phyloP scores from a whole-genome alignment of 352 stramenopile genomes.

The Nothophytophthora sp. region DNA sequence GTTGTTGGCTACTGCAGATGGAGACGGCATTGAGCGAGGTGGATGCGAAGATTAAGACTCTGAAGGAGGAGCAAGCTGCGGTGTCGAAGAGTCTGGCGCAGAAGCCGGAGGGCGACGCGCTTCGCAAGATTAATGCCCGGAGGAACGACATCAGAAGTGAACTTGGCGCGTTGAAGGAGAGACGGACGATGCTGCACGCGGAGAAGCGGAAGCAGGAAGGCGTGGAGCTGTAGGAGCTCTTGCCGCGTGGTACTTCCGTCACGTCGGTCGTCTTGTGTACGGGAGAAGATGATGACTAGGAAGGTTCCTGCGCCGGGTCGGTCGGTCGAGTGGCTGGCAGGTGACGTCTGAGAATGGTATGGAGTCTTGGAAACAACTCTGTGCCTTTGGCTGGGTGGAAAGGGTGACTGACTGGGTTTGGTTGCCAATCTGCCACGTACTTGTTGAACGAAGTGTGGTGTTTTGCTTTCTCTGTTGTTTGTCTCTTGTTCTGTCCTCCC shows the following conservation, averaged over 20 bases:
- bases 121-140: conserved; percentile 81
- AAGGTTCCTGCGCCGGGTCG: too few relatives aligned
- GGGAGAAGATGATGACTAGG: conserved; percentile 24
- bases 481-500: background rate
- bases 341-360: too few relatives aligned
- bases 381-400: too few relatives aligned
- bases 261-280: conserved; percentile 2
- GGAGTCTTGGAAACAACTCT: too few relatives aligned
- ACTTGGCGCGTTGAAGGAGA: conserved; percentile 80
- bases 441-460: conserved; percentile 38
- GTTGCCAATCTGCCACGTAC: conserved; percentile 24
- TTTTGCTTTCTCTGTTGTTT: conserved; percentile 15
- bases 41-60: conserved; percentile 73
- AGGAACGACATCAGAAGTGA: conserved; percentile 87
- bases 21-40: conserved; percentile 82
- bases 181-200: conserved; percentile 73
- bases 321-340: too few relatives aligned
- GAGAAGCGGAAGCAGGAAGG: conserved; percentile 86
- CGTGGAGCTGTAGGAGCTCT: conserved; percentile 40
- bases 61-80: conserved; percentile 84
- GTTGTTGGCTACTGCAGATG: conserved; percentile 38
- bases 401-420: too few relatives aligned
- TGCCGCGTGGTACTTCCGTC: conserved; percentile 4
- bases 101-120: conserved; percentile 74
- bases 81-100: conserved; percentile 74